Evolutionary conservation across 768 basidiomycete species (phyloP).

Genomic region (Naganishia onofrii): DNA sequence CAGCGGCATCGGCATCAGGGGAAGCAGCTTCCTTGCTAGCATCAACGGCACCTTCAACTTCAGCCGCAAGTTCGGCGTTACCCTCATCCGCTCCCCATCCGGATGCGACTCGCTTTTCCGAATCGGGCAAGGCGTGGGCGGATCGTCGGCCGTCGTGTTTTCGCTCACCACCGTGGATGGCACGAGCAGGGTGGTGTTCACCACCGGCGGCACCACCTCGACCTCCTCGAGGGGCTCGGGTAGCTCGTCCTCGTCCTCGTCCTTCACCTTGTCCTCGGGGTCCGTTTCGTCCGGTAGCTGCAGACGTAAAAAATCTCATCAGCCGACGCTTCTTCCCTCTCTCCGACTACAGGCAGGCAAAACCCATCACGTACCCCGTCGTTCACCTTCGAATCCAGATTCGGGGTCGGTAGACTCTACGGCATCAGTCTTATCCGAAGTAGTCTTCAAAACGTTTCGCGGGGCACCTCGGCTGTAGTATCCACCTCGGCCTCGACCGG

Average conservation of each 20-base stretch:
- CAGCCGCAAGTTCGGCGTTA: conserved; percentile 70
- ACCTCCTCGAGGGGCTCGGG: conserved; percentile 56
- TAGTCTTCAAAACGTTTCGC: conserved; percentile 38
- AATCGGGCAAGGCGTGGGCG: conserved; percentile 63
- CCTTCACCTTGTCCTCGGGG: conserved; percentile 47
- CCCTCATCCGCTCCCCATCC: conserved; percentile 95
- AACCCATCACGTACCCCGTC: conserved; percentile 37
- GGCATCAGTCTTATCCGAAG: conserved; percentile 32
- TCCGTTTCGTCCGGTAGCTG: conserved; percentile 23
- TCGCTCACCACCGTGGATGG: conserved; percentile 63
- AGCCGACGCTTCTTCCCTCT: conserved; percentile 1
- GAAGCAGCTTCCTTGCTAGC: conserved; percentile 69
- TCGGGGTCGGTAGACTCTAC: conserved; percentile 40
- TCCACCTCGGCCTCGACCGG: conserved; percentile 37
- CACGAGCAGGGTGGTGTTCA: no score
- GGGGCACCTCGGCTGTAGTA: conserved; percentile 47
- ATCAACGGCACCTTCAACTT: conserved; percentile 71
- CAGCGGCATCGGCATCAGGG: conserved; percentile 65
- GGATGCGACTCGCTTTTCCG: conserved; percentile 89
- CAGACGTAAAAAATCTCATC: background rate
- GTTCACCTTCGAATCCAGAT: conserved; percentile 51
- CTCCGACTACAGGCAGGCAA: background rate
- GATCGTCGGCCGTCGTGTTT: conserved; percentile 67
- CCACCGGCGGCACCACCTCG: conserved; percentile 56
- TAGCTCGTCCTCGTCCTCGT: conserved; percentile 53